Conservation (phyloP, 352 stramenopile species). For the Albugo laibachii region DNA sequence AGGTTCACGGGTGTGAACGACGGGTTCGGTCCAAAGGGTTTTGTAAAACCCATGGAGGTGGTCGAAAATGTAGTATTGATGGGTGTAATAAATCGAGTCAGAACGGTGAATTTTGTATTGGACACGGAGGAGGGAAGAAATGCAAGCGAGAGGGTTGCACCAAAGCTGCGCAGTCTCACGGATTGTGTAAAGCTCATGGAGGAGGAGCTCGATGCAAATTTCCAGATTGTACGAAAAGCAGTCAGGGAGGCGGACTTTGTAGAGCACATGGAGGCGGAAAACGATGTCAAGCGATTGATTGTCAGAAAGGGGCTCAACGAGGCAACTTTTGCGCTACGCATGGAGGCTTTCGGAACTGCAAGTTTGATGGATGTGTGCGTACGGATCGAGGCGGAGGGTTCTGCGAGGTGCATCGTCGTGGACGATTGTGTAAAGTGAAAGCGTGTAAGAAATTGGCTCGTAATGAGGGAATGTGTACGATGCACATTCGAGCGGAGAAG, state of each 20-base stretch:
- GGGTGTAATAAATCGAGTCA: slow-evolving; percentile 76
- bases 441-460: slow-evolving; percentile 77
- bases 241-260: slow-evolving; percentile 54
- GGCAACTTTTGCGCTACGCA: slow-evolving; percentile 75
- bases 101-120: slow-evolving; percentile 76
- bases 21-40: slow-evolving; percentile 64
- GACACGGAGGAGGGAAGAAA: slow-evolving; percentile 72
- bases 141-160: slow-evolving; percentile 65
- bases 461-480: slow-evolving; percentile 79
- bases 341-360: slow-evolving; percentile 73
- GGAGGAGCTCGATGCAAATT: slow-evolving; percentile 70
- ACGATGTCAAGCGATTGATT: slow-evolving; percentile 45
- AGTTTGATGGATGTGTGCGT: slow-evolving; percentile 62
- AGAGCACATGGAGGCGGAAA: slow-evolving; percentile 63
- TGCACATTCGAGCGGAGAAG: slow-evolving; percentile 77
- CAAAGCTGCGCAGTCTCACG: slow-evolving; percentile 72
- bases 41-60: slow-evolving; percentile 70
- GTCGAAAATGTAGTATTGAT: slow-evolving; percentile 65
- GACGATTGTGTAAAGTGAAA: slow-evolving; percentile 60
- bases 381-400: slow-evolving; percentile 68
- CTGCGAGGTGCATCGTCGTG: slow-evolving; percentile 68
- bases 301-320: slow-evolving; percentile 59
- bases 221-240: slow-evolving; percentile 65
- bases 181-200: slow-evolving; percentile 68
- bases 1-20: slow-evolving; percentile 31